These are phyloP conservation scores for Didymella pinodella DNA, from an alignment of 2,329 filamentous ascomycete species.

Conservation along the genomic window DNA sequence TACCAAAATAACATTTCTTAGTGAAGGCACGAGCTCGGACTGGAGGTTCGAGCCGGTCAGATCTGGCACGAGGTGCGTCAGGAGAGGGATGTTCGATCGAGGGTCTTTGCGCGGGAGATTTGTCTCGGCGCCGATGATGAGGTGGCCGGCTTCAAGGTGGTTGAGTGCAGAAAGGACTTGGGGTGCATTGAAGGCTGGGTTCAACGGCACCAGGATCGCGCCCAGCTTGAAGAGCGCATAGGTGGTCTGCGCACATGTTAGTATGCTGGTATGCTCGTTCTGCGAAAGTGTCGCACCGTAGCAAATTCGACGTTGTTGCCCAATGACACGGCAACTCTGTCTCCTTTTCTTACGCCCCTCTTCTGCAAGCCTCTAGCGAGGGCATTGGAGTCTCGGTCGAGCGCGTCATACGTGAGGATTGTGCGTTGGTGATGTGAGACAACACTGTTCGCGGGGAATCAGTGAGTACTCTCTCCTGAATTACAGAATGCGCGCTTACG, in stretches of 20 bases:
- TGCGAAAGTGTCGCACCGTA: slow-evolving; percentile 59
- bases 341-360: slow-evolving; percentile 79
- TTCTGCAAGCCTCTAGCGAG: slow-evolving; percentile 74
- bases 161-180: slow-evolving; percentile 81
- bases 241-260: slow-evolving; percentile 58
- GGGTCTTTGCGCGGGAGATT: slow-evolving; percentile 75
- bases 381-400: slow-evolving; percentile 79
- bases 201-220: slow-evolving; percentile 91
- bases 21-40: slow-evolving; percentile 69
- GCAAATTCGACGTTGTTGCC: slow-evolving; percentile 88
- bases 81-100: slow-evolving; percentile 65
- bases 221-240: slow-evolving; percentile 95
- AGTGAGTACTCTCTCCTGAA: neutral
- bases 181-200: slow-evolving; percentile 82
- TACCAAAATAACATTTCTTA: slow-evolving; percentile 76
- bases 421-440: slow-evolving; percentile 68
- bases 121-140: slow-evolving; percentile 87
- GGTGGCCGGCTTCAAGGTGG: slow-evolving; percentile 75
- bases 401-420: slow-evolving; percentile 73
- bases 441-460: slow-evolving; percentile 52
- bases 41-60: slow-evolving; percentile 55
- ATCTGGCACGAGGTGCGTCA: slow-evolving; percentile 63
- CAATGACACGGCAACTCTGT: slow-evolving; percentile 84
- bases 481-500: slow-evolving; percentile 52
- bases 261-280: neutral